A percentile compares a stretch with the other conserved stretches of the same genome.
phyloP scores from a whole-genome alignment of 2,329 filamentous ascomycete species.

The Cylindrodendrum hubeiense region DNA sequence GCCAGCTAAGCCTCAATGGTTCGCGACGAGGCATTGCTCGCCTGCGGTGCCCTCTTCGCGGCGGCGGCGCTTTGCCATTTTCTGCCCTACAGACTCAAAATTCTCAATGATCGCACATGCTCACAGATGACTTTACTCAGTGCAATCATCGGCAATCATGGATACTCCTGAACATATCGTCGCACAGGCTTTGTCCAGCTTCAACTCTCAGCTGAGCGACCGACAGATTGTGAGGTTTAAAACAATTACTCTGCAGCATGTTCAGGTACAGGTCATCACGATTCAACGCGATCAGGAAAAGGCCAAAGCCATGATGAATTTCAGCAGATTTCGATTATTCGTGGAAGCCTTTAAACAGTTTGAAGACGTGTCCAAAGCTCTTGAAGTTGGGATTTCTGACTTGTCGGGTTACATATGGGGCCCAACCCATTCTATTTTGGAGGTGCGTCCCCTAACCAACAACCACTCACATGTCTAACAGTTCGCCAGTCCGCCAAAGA shows the following conservation, averaged over 20 bases:
- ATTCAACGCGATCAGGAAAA: constrained; percentile 20
- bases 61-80: no score
- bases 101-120: no score
- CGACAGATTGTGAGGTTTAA: neutral
- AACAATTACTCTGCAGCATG: neutral
- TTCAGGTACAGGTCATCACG: neutral
- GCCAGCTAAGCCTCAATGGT: no score
- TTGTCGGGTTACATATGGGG: constrained; percentile 13
- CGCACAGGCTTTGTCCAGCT: neutral
- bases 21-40: no score
- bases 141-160: no score
- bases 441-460: neutral
- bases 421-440: constrained; percentile 1
- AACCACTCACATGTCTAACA: neutral
- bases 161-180: neutral
- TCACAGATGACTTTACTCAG: no score
- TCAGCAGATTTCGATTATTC: neutral
- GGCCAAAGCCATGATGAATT: constrained; percentile 10
- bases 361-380: neutral
- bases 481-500: constrained; percentile 1
- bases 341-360: neutral
- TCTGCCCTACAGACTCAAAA: no score
- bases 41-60: no score
- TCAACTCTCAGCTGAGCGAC: neutral
- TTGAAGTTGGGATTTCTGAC: neutral